Conservation (phyloP, 805 yeast genomes). For the Saccharomycopsis capsularis region DNA sequence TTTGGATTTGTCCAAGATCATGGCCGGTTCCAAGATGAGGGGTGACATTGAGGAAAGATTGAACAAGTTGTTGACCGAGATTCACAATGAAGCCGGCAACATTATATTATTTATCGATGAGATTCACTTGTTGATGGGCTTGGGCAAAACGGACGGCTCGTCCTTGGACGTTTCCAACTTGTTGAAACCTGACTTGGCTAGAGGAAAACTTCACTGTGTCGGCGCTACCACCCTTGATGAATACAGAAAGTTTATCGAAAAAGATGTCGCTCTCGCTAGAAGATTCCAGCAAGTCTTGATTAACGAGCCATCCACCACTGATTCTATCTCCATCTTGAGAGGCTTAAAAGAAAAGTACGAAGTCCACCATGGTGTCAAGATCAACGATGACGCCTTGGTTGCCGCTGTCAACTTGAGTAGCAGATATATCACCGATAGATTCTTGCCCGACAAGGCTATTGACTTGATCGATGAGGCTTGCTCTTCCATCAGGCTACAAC, state of each 20-base stretch:
- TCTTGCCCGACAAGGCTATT: constrained; percentile 92
- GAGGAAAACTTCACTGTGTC: constrained; percentile 82
- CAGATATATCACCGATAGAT: constrained; percentile 86
- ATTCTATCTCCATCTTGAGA: constrained; percentile 83
- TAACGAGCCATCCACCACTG: constrained; percentile 84
- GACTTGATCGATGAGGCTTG: constrained; percentile 97
- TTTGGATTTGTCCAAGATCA: constrained; percentile 79
- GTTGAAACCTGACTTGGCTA: constrained; percentile 87
- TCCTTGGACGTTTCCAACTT: constrained; percentile 86
- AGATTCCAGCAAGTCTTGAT: constrained; percentile 85
- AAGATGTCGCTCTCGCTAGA: constrained; percentile 92
- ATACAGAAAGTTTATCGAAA: constrained; percentile 86
- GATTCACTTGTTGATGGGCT: constrained; percentile 78
- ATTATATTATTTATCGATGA: constrained; percentile 86
- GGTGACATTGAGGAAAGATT: constrained; percentile 95
- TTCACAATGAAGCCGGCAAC: constrained; percentile 51
- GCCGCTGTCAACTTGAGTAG: constrained; percentile 88
- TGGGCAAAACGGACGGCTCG: constrained; percentile 91
- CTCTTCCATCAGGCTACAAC: constrained; percentile 88
- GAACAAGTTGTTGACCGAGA: constrained; percentile 73
- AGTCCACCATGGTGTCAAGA: constrained; percentile 95
- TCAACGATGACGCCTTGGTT: constrained; percentile 85
- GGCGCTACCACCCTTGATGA: constrained; percentile 97
- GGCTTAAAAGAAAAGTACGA: constrained; percentile 93
- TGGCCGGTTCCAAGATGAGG: constrained; percentile 91